A percentile compares a stretch with the other conserved stretches of the same genome.
Conservation (phyloP, 192 early-diverging fungal species). For the Podila horticola region DNA sequence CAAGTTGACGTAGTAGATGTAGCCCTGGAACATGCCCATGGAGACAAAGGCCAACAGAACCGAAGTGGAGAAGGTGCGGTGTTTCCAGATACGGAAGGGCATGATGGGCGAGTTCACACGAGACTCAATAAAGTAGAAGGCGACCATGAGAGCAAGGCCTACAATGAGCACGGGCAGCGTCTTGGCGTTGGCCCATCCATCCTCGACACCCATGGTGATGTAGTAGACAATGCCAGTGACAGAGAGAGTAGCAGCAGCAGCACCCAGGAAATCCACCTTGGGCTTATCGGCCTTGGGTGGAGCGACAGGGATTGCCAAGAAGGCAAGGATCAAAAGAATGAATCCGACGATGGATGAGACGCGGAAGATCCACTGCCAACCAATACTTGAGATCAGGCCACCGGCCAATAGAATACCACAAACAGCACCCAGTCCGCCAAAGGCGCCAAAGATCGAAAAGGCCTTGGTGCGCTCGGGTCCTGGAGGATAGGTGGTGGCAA, state of each 20-base stretch:
- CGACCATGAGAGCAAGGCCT: conserved; percentile 29
- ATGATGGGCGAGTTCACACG: conserved; percentile 42
- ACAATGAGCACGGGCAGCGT: conserved; percentile 32
- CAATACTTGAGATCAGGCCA: conserved; percentile 38
- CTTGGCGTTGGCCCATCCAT: conserved; percentile 42
- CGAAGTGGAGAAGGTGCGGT: conserved; percentile 51
- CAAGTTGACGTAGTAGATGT: conserved; percentile 55
- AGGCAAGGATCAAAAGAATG: conserved; percentile 19
- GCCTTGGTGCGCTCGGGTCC: conserved; percentile 41
- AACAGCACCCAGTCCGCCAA: conserved; percentile 35
- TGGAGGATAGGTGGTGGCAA: conserved; percentile 29
- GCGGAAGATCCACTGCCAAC: conserved; percentile 52
- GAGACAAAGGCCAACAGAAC: conserved; percentile 50
- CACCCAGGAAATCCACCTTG: conserved; percentile 31
- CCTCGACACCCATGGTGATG: conserved; percentile 35
- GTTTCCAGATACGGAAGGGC: conserved; percentile 52
- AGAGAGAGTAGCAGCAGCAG: conserved; percentile 11
- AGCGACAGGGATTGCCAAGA: conserved; percentile 24
- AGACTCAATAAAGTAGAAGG: conserved; percentile 46
- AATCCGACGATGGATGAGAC: conserved; percentile 34
- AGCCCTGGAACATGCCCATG: conserved; percentile 47
- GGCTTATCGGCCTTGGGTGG: conserved; percentile 14
- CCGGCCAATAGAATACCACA: conserved; percentile 40
- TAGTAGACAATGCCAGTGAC: conserved; percentile 44
- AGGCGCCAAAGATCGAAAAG: conserved; percentile 42